Evolutionary conservation across 441 rosid genomes (phyloP), one percentile per base, ranked within the genome.

Genomic region (Erodium moschatum): DNA sequence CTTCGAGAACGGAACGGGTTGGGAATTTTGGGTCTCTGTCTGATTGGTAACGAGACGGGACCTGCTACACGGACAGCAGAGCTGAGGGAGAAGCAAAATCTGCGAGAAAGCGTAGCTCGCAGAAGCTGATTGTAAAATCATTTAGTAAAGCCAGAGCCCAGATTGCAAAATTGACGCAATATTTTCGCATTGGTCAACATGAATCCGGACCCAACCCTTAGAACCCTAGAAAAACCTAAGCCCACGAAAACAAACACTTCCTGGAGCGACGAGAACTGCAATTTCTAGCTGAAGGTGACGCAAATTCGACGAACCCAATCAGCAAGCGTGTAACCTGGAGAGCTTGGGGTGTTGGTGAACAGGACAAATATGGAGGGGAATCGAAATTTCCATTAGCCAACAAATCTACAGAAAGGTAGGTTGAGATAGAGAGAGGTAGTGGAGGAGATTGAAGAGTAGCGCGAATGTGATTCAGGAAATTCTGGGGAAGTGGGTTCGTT

Each of bases 41-140:
- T 38, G 42, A 6, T 38, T 38, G 42, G 42, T 38, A 38, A 38
- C 42, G 6, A 1, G 5, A 38, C 19, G 68, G 16, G 7, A 38
- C 42, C 42, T 38, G 42, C 42, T 38, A 38, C 42, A 38, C 10
- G 42, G 42, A 38, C 42, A 38, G 42, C 9, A 6, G 9, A 38
- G 10, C 42, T 68, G 76, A 64, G 82, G 77, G 67, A 70, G 67
- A 64, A 65, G 12, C 10, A 54, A 71, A 15, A 38, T 67, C 61
- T 40, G 75, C 8, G 81, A 73, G 72, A 77, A 76, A 68, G 31
- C 50, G 71, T 71, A 79, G 73, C 74, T 76, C 65, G 80, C 64
- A 67, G 81, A 70, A 73, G 88, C 70, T 67, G 89, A 80, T n/a
- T 74, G 89, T 71, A 74, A 75, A 85, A 68, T 76, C 92, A 90